phyloP scores from a whole-genome alignment of 345 rosid species.

The Citrus medica region DNA sequence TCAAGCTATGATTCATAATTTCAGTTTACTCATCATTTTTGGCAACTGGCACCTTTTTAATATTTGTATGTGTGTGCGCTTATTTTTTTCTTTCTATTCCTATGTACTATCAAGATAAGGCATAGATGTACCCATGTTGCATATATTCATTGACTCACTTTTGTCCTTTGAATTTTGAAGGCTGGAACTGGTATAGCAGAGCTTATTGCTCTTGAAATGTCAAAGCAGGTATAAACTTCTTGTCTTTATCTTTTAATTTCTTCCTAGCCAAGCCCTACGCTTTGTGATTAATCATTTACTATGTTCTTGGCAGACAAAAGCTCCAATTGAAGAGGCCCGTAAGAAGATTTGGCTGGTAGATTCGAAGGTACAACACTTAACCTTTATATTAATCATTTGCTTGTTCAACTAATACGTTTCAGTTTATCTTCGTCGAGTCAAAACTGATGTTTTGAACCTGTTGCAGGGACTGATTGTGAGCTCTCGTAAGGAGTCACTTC shows the following conservation, averaged over 20 bases:
- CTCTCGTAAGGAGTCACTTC: constrained; percentile 74
- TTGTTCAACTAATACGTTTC: not conserved
- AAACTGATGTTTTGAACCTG: not conserved
- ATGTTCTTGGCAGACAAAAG: constrained; percentile 45
- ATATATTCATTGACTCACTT: not conserved
- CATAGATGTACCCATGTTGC: not conserved
- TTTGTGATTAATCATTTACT: constrained; percentile 16
- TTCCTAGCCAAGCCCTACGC: constrained; percentile 3
- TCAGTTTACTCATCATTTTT: not conserved
- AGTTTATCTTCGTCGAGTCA: not conserved
- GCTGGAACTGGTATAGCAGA: constrained; percentile 99
- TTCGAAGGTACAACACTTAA: constrained; percentile 62
- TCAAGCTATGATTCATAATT: not conserved
- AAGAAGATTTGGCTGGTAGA: constrained; percentile 97
- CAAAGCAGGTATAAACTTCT: constrained; percentile 44
- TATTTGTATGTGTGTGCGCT: not conserved
- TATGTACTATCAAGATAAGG: not conserved
- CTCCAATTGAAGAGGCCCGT: constrained; percentile 69
- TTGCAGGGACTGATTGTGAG: constrained; percentile 78
- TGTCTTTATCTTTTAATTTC: not conserved
- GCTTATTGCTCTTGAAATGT: constrained; percentile 86
- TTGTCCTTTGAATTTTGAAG: constrained; percentile 33
- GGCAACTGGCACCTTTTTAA: not conserved
- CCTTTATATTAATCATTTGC: not conserved
- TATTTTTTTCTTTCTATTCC: not conserved